phyloP scores from a whole-genome alignment of 2,329 filamentous ascomycete species.

The Exophiala sp. region DNA sequence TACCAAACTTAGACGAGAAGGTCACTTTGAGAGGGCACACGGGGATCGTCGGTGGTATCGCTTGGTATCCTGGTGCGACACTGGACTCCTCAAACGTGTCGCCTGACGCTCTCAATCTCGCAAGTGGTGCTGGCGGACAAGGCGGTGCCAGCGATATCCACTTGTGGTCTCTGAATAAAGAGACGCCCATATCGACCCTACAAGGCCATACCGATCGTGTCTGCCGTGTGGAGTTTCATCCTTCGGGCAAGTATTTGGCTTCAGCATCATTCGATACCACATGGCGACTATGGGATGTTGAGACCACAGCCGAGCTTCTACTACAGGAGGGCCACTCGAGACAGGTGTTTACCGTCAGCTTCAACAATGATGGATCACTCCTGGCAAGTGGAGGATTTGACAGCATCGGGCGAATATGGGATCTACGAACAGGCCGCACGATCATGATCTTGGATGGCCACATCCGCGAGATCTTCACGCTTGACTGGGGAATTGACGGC shows the following conservation, averaged over 20 bases:
- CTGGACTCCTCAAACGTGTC: constrained; percentile 68
- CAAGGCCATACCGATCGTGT: constrained; percentile 82
- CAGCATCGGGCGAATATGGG: constrained; percentile 93
- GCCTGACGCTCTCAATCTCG: constrained; percentile 72
- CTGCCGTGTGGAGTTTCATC: constrained; percentile 90
- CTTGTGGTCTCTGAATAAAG: constrained; percentile 83
- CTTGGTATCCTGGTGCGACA: constrained; percentile 84
- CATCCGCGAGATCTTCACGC: constrained; percentile 86
- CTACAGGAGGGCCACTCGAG: constrained; percentile 93
- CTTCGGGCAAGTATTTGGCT: constrained; percentile 82
- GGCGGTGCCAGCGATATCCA: constrained; percentile 85
- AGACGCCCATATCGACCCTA: constrained; percentile 78
- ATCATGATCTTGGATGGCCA: constrained; percentile 94
- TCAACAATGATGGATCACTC: constrained; percentile 87
- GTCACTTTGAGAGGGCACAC: constrained; percentile 76
- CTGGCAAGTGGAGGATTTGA: constrained; percentile 90
- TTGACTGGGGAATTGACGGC: constrained; percentile 90
- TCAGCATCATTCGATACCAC: constrained; percentile 95
- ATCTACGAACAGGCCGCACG: constrained; percentile 84
- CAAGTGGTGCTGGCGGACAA: constrained; percentile 58
- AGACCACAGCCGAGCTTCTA: constrained; percentile 76
- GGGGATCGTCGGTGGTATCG: constrained; percentile 82
- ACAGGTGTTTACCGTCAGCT: constrained; percentile 84
- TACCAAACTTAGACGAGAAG: constrained; percentile 77
- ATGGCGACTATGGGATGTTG: constrained; percentile 94